Base-by-base conservation (phyloP, 2,329 filamentous ascomycete species). In the Beauveria sp. region DNA sequence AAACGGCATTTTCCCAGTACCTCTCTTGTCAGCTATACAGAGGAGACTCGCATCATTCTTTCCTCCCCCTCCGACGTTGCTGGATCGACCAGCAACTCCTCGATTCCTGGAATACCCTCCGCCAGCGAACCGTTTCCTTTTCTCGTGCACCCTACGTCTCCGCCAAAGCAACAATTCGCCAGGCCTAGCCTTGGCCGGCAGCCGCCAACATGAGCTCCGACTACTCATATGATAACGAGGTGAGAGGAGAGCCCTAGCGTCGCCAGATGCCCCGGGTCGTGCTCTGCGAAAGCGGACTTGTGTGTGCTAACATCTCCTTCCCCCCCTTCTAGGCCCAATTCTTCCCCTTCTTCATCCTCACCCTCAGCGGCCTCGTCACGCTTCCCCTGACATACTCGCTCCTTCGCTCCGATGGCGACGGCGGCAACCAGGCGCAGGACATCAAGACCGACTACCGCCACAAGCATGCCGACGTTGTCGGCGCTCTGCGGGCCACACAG, bases 331-430 rank as follows among this genome's bases (percentile, higher is more conserved):
- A 95, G 85, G 93, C 92, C 70, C 91, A 97, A 84, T 97, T 97
- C 81, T 99, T 97, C 82, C 95, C 96, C 68, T 96, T 96, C 84
- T 99, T 99, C 81, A 88, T 98, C 77, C 87, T 97, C 73, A 97
- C 93, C 49, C 83, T 98, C 71, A 87, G 89, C 65, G 87, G 88
- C 71, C 86, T 99, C 67, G 84, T 97, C 76, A 97, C 95, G 40
- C 78, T 96, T 63, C 93, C 93, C 65, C 83, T 96, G 71, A 96
- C 93, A 70, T 96, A 96, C 77, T 90, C 87, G 67, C 86, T 96
- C 68, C 82, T 97, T 70, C 89, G 88, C 73, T 87, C 91, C 50
- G 89, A 84, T 74, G 90, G 79, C 67, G 80, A 92, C 70, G 85
- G 91, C 66, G 88, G 92, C 72, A 89, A 87, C 67, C 89, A 90